phyloP scores from a whole-genome alignment of 768 basidiomycete genomes.

The Hortiboletus campestris region DNA sequence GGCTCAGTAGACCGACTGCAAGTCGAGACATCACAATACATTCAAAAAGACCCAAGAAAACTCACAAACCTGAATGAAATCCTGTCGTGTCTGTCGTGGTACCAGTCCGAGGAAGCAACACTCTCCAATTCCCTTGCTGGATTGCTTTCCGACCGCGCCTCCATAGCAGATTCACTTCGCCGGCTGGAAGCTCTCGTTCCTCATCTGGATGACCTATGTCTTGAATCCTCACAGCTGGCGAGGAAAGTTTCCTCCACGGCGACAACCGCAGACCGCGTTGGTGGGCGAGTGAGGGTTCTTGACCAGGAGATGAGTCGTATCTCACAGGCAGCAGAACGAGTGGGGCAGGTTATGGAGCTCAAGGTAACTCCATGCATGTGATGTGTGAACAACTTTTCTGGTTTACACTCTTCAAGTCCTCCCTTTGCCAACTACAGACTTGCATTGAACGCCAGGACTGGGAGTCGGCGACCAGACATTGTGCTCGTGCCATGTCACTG shows the following conservation, averaged over 20 bases:
- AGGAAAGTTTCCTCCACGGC: constrained; percentile 68
- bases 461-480: constrained; percentile 92
- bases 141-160: constrained; percentile 66
- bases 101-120: constrained; percentile 75
- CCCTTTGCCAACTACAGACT: constrained; percentile 53
- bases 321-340: constrained; percentile 85
- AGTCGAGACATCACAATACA: constrained; percentile 1
- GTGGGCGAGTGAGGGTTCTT: constrained; percentile 83
- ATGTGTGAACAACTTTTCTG: constrained; percentile 23
- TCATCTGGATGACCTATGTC: constrained; percentile 57
- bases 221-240: constrained; percentile 54
- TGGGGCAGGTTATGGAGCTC: constrained; percentile 91
- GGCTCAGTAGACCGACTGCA: constrained; percentile 6
- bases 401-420: constrained; percentile 47
- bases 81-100: constrained; percentile 66
- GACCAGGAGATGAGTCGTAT: constrained; percentile 95
- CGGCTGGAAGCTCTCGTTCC: constrained; percentile 62
- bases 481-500: constrained; percentile 86
- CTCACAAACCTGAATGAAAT: constrained; percentile 69
- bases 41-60: constrained; percentile 28
- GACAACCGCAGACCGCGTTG: constrained; percentile 81
- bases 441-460: constrained; percentile 84
- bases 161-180: constrained; percentile 58
- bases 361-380: constrained; percentile 53
- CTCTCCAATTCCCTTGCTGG: constrained; percentile 71